Base-by-base conservation (phyloP, 306 rosid genomes). In the Cicer pinnatifidum region DNA sequence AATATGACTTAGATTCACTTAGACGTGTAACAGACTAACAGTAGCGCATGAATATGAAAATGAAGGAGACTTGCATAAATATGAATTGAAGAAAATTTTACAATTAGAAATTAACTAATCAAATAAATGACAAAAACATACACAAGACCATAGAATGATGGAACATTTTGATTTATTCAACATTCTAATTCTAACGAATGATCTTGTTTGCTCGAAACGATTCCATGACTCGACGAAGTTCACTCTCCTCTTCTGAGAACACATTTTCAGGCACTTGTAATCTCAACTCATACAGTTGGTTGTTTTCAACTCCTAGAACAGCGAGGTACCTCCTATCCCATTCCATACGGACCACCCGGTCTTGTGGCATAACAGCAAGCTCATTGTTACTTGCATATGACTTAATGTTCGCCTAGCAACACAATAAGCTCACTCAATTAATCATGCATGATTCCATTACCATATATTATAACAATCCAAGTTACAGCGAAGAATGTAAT, bases 261-360 rank as follows among this genome's bases (percentile, higher is more conserved):
- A 88, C 95, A 84, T 87, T 91, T 76, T 94, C 99, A 5, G 99
- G 97, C 1, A 86, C 80, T 54, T 94, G 96, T 78, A 94, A 82
- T 90, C 99, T 87, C 82, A 94, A 52, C 82, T 90, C 97, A n/a
- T 94, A 94, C 7, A 94, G 83, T 48, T 86, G 89, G 38, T 82
- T 90, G 91, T 94, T 94, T 83, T 94, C 99, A 60, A 94, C 99
- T 67, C 96, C 96, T 0, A 91, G 92, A 61, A 94, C 96, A n/a
- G 97, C 88, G 37, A 91, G 91, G 82, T 91, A 94, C 69, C 99
- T 80, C 62, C 97, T 46, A 67, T 94, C 84, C 97, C 99, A 94
- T 85, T 94, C 99, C 84, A 89, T 40, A 53, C 96, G 89, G 16
- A 87, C 88, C 53, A 91, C 85, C 11, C 97, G 87, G 61, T 89